phyloP scores from a whole-genome alignment of 768 basidiomycete species.

The Amanita rimosa region DNA sequence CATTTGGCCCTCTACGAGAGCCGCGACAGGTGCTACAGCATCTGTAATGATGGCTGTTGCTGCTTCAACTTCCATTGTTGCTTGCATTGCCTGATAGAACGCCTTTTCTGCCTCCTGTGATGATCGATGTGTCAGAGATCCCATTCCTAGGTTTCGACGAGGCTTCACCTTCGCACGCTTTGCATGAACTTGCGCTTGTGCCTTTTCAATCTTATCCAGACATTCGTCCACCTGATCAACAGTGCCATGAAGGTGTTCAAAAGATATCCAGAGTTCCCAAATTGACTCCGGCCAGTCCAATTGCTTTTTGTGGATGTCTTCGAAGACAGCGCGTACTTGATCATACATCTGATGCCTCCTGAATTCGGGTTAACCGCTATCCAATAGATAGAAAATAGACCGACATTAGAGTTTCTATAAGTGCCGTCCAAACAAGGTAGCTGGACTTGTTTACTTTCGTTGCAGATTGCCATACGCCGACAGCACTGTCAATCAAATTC shows the following conservation, averaged over 20 bases:
- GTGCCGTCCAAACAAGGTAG: constrained; percentile 67
- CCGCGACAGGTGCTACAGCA: constrained; percentile 15
- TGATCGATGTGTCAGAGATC: not conserved
- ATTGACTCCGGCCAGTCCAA: constrained; percentile 94
- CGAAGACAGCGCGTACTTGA: constrained; percentile 56
- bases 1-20: constrained; percentile 20
- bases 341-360: constrained; percentile 45
- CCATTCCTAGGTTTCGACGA: not conserved
- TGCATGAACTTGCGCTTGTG: constrained; percentile 48
- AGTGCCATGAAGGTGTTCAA: constrained; percentile 77
- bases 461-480: constrained; percentile 55
- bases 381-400: constrained; percentile 14
- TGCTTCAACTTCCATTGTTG: constrained; percentile 28
- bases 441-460: constrained; percentile 57
- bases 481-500: constrained; percentile 41
- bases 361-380: constrained; percentile 7
- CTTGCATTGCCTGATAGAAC: constrained; percentile 37
- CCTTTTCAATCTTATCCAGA: constrained; percentile 53
- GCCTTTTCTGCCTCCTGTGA: constrained; percentile 55
- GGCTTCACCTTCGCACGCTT: constrained; percentile 49
- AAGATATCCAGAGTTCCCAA: constrained; percentile 84
- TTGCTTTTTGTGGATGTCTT: constrained; percentile 53
- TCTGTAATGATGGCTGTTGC: constrained; percentile 16
- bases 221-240: constrained; percentile 53
- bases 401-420: constrained; percentile 66